Conservation (phyloP, 148 eudicot species). For the Diospyros lotus region DNA sequence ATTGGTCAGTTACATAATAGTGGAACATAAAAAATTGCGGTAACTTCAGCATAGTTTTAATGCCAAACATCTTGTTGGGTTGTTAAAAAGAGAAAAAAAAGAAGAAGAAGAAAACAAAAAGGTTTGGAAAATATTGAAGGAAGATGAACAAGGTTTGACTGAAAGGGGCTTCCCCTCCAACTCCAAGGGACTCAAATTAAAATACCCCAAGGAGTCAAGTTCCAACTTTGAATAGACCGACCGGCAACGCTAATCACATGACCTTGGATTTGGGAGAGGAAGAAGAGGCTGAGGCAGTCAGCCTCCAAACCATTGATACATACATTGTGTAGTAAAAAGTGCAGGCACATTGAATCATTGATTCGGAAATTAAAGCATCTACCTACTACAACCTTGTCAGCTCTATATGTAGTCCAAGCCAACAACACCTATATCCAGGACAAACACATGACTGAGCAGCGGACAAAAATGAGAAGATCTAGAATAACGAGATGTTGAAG, state of each 20-base stretch:
- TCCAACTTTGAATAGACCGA: neutral
- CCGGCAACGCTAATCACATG: neutral
- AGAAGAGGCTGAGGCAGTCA: neutral
- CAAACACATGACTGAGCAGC: neutral
- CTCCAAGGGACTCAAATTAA: neutral
- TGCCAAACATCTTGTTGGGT: no score
- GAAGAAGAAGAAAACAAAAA: neutral
- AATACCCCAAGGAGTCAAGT: neutral
- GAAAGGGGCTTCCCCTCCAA: neutral
- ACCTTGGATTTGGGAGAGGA: no score
- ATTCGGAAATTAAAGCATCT: no score
- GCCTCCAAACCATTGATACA: neutral
- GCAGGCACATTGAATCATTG: no score
- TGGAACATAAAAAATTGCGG: no score
- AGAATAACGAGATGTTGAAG: neutral
- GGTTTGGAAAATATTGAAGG: neutral
- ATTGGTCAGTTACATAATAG: no score
- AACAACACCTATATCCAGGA: neutral
- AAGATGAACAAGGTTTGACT: neutral
- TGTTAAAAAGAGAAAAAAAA: no score
- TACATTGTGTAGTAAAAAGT: no score
- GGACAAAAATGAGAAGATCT: neutral
- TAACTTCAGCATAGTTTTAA: no score
- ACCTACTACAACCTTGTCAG: neutral
- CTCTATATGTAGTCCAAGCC: neutral